Conservation (phyloP, 2,329 filamentous ascomycete species). For the Drechslerella dactyloides region DNA sequence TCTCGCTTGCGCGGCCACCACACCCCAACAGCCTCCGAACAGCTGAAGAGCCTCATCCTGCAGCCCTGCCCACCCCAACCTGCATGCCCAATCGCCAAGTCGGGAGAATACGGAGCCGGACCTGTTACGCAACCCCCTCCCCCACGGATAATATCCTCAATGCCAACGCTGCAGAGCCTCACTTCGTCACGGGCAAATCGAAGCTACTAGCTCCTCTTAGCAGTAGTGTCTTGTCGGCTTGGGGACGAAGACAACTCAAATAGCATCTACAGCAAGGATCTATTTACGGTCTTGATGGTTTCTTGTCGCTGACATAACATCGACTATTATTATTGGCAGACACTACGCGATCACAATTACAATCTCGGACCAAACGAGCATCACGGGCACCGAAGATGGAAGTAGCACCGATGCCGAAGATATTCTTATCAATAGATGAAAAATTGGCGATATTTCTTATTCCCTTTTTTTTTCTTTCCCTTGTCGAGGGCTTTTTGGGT, state of each 20-base stretch:
- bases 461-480: too few relatives aligned
- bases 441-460: too few relatives aligned
- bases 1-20: neutral
- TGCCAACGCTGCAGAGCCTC: slow-evolving; percentile 44
- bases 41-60: neutral
- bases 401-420: too few relatives aligned
- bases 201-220: too few relatives aligned
- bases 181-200: slow-evolving; percentile 10
- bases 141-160: neutral
- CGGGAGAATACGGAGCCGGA: neutral
- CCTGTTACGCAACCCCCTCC: slow-evolving; percentile 34
- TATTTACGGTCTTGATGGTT: neutral
- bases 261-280: slow-evolving; percentile 12
- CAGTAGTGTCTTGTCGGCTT: too few relatives aligned
- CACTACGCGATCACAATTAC: too few relatives aligned
- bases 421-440: too few relatives aligned
- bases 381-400: too few relatives aligned
- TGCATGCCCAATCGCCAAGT: neutral
- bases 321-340: too few relatives aligned
- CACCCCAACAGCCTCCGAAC: neutral
- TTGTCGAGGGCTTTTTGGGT: too few relatives aligned
- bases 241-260: slow-evolving; percentile 17
- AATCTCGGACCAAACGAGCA: too few relatives aligned
- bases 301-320: too few relatives aligned
- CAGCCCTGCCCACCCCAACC: neutral